Evolutionary conservation across 1,139 yeast species (phyloP).

Genomic region (Trichomonascaceae sp.): DNA sequence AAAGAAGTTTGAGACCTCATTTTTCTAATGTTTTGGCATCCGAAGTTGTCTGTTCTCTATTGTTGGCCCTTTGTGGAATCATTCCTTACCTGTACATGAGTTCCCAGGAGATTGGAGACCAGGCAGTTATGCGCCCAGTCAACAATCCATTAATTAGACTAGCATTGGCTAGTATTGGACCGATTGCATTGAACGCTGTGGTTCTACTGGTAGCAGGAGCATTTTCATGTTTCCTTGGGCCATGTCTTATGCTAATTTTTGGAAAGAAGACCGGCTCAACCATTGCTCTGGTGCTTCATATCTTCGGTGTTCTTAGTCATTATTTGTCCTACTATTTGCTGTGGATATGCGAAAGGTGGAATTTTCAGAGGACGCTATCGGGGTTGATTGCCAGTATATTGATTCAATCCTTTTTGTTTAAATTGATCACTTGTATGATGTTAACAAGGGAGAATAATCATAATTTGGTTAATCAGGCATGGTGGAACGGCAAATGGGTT

Average conservation of each 20-base stretch:
- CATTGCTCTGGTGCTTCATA: constrained; percentile 90
- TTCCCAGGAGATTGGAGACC: constrained; percentile 57
- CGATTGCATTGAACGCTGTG: constrained; percentile 45
- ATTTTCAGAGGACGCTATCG: constrained; percentile 49
- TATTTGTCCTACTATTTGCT: constrained; percentile 53
- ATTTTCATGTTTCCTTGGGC: constrained; percentile 47
- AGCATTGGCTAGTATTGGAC: constrained; percentile 45
- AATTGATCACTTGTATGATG: constrained; percentile 40
- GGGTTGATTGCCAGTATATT: constrained; percentile 52
- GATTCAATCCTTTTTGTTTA: constrained; percentile 50
- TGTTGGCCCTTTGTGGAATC: constrained; percentile 40
- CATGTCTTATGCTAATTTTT: constrained; percentile 56
- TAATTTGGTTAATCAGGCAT: constrained; percentile 55
- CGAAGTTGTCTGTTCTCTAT: constrained; percentile 47
- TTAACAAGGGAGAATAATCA: constrained; percentile 57
- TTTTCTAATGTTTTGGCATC: constrained; percentile 46
- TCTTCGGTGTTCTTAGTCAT: constrained; percentile 56
- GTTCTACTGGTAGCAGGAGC: constrained; percentile 41
- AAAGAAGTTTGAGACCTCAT: constrained; percentile 33
- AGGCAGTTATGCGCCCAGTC: constrained; percentile 32
- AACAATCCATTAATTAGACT: constrained; percentile 53
- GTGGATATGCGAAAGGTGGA: constrained; percentile 61
- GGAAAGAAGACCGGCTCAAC: constrained; percentile 52
- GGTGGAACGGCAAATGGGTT: constrained; percentile 88
- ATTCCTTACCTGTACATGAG: constrained; percentile 65